Base-by-base conservation (phyloP, 352 stramenopile genomes). In the Achlya hypogyna region DNA sequence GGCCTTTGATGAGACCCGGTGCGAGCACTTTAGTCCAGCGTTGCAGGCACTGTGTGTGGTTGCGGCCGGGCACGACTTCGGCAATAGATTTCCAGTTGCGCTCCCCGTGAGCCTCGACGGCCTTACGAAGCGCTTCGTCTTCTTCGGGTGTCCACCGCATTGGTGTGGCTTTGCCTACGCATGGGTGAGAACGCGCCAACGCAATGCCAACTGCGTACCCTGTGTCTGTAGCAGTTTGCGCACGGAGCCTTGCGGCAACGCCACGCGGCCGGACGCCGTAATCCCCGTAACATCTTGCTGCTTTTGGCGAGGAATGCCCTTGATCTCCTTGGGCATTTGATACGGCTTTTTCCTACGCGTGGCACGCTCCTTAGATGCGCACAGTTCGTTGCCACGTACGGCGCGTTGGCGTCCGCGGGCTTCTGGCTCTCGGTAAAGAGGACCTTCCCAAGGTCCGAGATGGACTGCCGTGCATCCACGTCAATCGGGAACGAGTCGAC, bases 1-100 rank as follows among this genome's bases (percentile, higher is more conserved):
- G 91, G 31, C 93, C 93, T 72, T 99, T 99, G 34, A 97, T 88
- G 2, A 98, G 79, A n/a, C 93, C 95, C 5, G 94, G 94, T 12
- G 91, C 90, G 16, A 98, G 74, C 53, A 98, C 87, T 67, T 97
- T 96, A 18, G 87, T 94, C 87, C 87, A 96, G 9, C 87, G 77
- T 69, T 96, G 87, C n/a, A 95, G 74, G 73, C 87, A 96, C 71
- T 96, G 87, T 49, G 87, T 92, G 73, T 95, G 87, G 71, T 94
- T 91, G 43, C 87, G 81, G 0, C 83, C 82, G 8, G 84, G 81
- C 18, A 96, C 86, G 71, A 91, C 77, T 53, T 91, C 81, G 2
- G 87, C 87, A 45, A 95, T 94, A 8, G 82, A 89, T 53, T 94
- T 93, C 87, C 87, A 96, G 66, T 95, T 93, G 27, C 86, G 78